Evolutionary conservation across 305 asterid genomes (phyloP), one percentile per base, ranked within the genome.

Genomic region (Solanum hybrid): DNA sequence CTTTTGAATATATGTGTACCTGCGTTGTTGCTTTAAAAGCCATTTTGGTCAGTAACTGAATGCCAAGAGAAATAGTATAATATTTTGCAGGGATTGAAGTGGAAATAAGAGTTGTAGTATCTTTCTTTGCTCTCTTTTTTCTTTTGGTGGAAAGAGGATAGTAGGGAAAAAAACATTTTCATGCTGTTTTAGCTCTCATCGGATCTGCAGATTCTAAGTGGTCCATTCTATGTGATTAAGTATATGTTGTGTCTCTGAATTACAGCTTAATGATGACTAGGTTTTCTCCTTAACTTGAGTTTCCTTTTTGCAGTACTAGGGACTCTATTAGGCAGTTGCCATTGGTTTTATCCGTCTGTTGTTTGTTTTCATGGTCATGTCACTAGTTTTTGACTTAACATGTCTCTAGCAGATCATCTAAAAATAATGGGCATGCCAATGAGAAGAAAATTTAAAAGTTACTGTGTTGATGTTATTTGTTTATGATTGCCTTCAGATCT

Each of bases 401-500:
- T 27, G 37, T 82, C 46, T 82, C 87, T 42, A 10, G 38, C 20
- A 26, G 38, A 42, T 82, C 87, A 16, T 82, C 26, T 82, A 27
- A 38, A 42, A 27, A 27, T 42, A 8, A 82, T 42, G 37, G 26
- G 7, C 87, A 82, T 29, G 60, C 10, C 36, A 27, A 42, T 27
- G 37, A 42, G 16, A 82, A 82, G 87, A 17, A 82, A 27, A 14
- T 46, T 31, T 46, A 42, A 8, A 82, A 42, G 9, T 82, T 42
- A 29, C 38, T 82, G 73, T 84, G 34, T 5, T 31, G 56, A 37
- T 72, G 37, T 66, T 85, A 37, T 60, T 89, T 29, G 22, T 78
- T 90, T 26, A 85, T 77, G 17, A 85, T 79, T 90, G 37, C 89
- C 36, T 90, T 91, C 91, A 96, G 99, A 89, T 91, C 86, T 75